phyloP scores from a whole-genome alignment of 805 yeast genomes.

The Candida montana region DNA sequence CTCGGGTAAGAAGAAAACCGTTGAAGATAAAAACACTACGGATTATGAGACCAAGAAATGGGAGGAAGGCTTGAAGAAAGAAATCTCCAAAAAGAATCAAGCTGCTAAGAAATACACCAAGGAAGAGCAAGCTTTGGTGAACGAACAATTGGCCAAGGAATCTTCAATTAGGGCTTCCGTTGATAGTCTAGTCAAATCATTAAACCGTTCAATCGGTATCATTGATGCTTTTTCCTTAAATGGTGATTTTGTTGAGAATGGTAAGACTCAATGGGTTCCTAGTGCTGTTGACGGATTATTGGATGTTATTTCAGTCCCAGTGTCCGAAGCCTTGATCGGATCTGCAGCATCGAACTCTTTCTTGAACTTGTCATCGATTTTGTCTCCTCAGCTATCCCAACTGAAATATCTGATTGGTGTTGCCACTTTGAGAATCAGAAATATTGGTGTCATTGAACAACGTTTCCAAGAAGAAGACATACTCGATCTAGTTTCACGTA shows the following conservation, averaged over 20 bases:
- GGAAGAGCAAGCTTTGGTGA: constrained; percentile 66
- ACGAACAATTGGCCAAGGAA: constrained; percentile 62
- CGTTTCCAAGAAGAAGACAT: constrained; percentile 47
- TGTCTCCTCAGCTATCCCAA: constrained; percentile 47
- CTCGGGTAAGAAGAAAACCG: constrained; percentile 35
- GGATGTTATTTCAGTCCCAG: constrained; percentile 34
- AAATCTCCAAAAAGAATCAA: constrained; percentile 55
- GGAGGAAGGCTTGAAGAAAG: constrained; percentile 81
- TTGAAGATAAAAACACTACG: constrained; percentile 65
- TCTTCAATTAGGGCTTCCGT: constrained; percentile 46
- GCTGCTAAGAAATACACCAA: constrained; percentile 54
- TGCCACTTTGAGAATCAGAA: constrained; percentile 57
- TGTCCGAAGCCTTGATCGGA: constrained; percentile 35
- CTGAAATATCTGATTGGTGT: constrained; percentile 56
- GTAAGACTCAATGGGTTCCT: constrained; percentile 66
- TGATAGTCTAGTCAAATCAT: constrained; percentile 28
- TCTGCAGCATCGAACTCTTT: constrained; percentile 43
- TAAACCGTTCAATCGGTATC: constrained; percentile 47
- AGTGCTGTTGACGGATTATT: constrained; percentile 50
- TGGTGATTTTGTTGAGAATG: constrained; percentile 54
- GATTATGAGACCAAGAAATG: constrained; percentile 84
- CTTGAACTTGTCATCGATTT: constrained; percentile 46
- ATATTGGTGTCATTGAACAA: constrained; percentile 40
- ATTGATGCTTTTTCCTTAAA: constrained; percentile 48
- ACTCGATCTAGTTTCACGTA: constrained; percentile 50